Percentiles rank a stretch among this genome's conserved stretches.
Evolutionary conservation across 2,329 filamentous ascomycete species (phyloP).

Genomic region (Tolypocladium endophyticum): DNA sequence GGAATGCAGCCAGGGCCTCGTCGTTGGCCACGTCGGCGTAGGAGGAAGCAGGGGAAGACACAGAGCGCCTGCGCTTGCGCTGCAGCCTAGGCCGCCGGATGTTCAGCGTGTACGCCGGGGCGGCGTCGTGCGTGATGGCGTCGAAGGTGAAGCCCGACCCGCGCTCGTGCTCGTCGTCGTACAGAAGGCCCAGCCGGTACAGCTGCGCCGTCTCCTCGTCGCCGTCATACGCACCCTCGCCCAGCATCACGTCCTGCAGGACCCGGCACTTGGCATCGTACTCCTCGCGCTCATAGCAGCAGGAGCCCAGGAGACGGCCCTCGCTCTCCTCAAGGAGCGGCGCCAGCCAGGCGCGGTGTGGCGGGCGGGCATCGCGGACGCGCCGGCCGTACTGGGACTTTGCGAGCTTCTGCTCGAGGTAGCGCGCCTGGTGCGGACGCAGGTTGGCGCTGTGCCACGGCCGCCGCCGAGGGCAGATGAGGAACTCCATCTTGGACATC

Average conservation of each 20-base stretch:
- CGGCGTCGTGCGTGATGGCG: not conserved
- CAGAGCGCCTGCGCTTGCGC: not conserved
- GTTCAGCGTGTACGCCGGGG: not conserved
- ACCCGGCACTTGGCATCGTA: not conserved
- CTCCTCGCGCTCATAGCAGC: not conserved
- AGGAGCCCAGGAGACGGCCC: not conserved
- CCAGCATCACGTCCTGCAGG: not conserved
- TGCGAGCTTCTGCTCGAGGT: not conserved
- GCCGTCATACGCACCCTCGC: not conserved
- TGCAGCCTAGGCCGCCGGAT: not conserved
- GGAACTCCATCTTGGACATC: not conserved
- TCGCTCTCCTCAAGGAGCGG: not conserved
- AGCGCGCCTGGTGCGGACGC: not conserved
- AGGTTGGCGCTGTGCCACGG: not conserved
- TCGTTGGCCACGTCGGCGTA: not conserved
- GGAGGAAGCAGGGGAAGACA: not conserved
- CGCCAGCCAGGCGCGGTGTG: not conserved
- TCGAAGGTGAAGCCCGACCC: not conserved
- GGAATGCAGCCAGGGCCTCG: not conserved
- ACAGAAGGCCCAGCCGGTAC: not conserved
- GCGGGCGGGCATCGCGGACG: not conserved
- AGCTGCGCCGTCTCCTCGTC: not conserved
- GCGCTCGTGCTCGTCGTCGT: slow-evolving; percentile 1
- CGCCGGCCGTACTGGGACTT: not conserved
- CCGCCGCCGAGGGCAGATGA: not conserved